Evolutionary conservation across 2,329 filamentous ascomycete genomes (phyloP).

Genomic region (Bipolaris bicolor): DNA sequence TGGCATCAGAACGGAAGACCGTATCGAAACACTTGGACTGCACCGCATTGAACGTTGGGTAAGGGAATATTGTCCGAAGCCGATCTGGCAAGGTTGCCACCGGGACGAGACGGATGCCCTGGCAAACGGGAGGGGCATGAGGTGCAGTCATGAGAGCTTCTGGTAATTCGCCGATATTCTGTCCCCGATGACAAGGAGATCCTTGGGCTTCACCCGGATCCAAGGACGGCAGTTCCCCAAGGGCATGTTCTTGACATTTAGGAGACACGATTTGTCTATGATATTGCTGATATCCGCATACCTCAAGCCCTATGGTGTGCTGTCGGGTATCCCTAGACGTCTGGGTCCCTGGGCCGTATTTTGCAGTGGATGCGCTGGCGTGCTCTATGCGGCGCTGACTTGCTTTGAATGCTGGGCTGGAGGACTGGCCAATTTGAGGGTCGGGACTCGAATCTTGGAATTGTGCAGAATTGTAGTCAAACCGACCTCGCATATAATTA

Average conservation of each 20-base stretch:
- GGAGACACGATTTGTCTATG: neutral
- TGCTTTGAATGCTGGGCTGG: conserved; percentile 51
- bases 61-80: conserved; percentile 73
- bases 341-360: neutral
- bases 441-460: conserved; percentile 41
- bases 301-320: neutral
- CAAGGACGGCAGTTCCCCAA: neutral
- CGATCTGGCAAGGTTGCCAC: conserved; percentile 69
- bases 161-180: neutral
- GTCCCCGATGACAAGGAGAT: neutral
- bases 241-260: neutral
- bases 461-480: conserved; percentile 30
- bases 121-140: conserved; percentile 50
- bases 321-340: neutral
- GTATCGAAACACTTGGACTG: conserved; percentile 78
- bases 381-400: conserved; percentile 37
- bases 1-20: conserved; percentile 72
- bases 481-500: conserved; percentile 23
- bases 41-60: conserved; percentile 77
- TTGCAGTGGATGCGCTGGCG: neutral
- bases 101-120: conserved; percentile 67
- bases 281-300: neutral
- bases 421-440: conserved; percentile 35
- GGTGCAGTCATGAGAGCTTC: neutral
- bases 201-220: neutral